phyloP scores from a whole-genome alignment of 345 rosid species.

The Orychophragmus violaceus region DNA sequence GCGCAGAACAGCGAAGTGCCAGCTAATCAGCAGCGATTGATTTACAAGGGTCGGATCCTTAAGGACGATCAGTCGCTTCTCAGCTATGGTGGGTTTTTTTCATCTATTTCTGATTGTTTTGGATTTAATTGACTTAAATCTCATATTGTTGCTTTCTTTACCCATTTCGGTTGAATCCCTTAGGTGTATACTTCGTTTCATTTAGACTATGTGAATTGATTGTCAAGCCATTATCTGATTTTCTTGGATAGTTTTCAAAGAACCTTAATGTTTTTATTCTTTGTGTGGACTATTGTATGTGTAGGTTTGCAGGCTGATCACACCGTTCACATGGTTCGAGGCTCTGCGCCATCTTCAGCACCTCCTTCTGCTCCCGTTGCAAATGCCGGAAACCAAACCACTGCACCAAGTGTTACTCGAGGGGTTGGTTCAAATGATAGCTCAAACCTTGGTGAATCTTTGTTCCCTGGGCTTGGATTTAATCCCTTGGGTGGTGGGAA shows the following conservation, averaged over 20 bases:
- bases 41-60: conserved; percentile 79
- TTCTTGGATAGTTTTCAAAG: not conserved
- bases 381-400: conserved; percentile 35
- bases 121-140: not conserved
- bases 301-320: conserved; percentile 92
- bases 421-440: conserved; percentile 55
- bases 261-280: not conserved
- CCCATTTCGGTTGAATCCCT: too few relatives aligned
- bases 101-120: not conserved
- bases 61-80: conserved; percentile 69
- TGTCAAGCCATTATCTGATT: not conserved
- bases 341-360: conserved; percentile 53
- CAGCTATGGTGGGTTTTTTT: conserved; percentile 48
- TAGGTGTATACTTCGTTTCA: too few relatives aligned
- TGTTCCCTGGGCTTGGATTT: conserved; percentile 74
- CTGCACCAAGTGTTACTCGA: conserved; percentile 44
- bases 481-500: conserved; percentile 50
- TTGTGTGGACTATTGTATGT: conserved; percentile 7
- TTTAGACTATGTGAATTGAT: too few relatives aligned
- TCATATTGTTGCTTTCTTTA: too few relatives aligned
- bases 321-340: conserved; percentile 87
- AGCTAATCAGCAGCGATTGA: conserved; percentile 75
- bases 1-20: conserved; percentile 60
- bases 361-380: conserved; percentile 44
- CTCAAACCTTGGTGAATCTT: conserved; percentile 43